Evolutionary conservation across 1,139 yeast genomes (phyloP), one percentile per base, ranked within the genome.

Genomic region (Yamadazyma blattariae): DNA sequence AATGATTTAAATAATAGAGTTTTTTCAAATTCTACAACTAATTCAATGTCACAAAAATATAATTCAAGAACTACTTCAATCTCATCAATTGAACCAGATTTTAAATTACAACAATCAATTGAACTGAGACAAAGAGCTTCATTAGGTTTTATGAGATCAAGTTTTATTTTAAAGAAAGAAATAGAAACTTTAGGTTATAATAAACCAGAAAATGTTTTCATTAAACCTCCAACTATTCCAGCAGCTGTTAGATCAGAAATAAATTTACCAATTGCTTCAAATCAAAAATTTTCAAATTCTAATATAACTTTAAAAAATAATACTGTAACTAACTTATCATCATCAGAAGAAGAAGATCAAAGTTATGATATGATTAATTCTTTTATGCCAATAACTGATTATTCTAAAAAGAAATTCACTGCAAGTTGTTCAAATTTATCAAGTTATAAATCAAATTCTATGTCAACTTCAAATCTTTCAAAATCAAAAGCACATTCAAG

Each of bases 131-230:
- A 46, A 42, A 48, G 64, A 32, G 71, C 64, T 15, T 64, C 70
- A 9, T 44, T 59, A 31, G 71, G 71, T 2, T 65, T 65, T 41
- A 65, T 65, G 71, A 62, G 64, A 49, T 57, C 66, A 30, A 59
- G 67, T 42, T 65, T 61, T 48, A 52, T 64, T 6, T 59, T 65
- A 46, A 63, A 63, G 52, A 59, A 58, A 42, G 64, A 59, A 42
- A 52, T 59, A 42, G 59, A 54, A 32, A 46, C 49, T 12, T 40
- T 52, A 37, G 68, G 69, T 8, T 58, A 33, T 45, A 59, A 61
- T 38, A 39, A 45, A 22, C 62, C 69, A 17, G 67, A 62, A 42
- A 59, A 60, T 44, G 64, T 59, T 12, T 52, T 50, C 35, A 41
- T 46, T 26, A 51, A 50, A 36, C 63, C 65, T 15, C 63, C 62